Percentiles rank a stretch among this genome's conserved stretches.
Evolutionary conservation across 2,329 filamentous ascomycete species (phyloP).

Genomic region (Pseudocercospora pini-densiflorae): DNA sequence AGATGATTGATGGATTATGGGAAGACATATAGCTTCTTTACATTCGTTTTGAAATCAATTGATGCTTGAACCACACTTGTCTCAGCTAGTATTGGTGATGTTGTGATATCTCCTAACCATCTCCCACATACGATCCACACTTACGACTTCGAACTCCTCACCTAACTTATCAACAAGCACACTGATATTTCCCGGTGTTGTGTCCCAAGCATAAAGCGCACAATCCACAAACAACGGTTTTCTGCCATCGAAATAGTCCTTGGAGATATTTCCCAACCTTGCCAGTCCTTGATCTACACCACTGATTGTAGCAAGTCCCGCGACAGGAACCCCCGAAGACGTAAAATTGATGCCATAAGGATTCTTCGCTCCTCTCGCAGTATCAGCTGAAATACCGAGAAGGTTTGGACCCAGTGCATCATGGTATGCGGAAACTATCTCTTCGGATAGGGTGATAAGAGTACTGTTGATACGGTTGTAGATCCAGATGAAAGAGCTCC

Average conservation of each 20-base stretch:
- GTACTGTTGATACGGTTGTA: slow-evolving; percentile 15
- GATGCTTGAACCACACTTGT: background rate
- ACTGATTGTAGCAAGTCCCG: slow-evolving; percentile 2
- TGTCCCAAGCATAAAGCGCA: slow-evolving; percentile 14
- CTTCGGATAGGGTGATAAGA: background rate
- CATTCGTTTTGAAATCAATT: background rate
- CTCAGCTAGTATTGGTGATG: background rate
- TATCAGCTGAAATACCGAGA: slow-evolving; percentile 1
- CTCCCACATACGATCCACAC: slow-evolving; percentile 14
- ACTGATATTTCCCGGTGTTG: background rate
- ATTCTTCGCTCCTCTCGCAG: background rate
- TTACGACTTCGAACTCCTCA: slow-evolving; percentile 12
- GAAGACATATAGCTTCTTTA: no score
- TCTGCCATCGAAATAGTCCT: slow-evolving; percentile 1
- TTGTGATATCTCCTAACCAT: background rate
- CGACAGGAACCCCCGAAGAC: background rate
- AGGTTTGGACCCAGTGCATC: background rate
- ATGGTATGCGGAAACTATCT: background rate
- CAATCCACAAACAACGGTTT: slow-evolving; percentile 10
- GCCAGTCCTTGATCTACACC: background rate
- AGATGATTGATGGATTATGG: background rate
- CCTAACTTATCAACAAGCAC: background rate
- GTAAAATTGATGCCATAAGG: background rate
- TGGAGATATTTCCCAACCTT: background rate
- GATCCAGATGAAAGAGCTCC: background rate